phyloP scores from a whole-genome alignment of 768 basidiomycete genomes.

The Naganishia randhawae region DNA sequence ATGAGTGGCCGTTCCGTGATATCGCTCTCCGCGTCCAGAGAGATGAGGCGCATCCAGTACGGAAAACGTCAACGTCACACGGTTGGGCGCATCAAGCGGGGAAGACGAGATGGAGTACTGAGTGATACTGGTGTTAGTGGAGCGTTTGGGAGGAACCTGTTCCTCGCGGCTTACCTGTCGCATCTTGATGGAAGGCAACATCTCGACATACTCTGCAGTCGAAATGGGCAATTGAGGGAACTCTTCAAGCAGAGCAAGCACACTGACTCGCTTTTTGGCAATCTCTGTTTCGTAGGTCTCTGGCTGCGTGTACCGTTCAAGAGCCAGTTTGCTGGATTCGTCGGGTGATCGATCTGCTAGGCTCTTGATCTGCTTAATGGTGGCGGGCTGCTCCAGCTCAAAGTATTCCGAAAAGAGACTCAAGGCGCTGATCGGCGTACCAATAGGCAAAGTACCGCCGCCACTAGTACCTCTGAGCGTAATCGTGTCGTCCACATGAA shows the following conservation, averaged over 20 bases:
- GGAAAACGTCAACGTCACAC: conserved; percentile 55
- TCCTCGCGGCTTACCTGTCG: conserved; percentile 42
- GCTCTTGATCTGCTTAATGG: conserved; percentile 52
- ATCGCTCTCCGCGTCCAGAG: conserved; percentile 48
- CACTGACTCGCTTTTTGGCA: conserved; percentile 51
- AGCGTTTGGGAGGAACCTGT: background rate
- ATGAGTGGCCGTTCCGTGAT: conserved; percentile 57
- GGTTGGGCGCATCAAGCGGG: conserved; percentile 54
- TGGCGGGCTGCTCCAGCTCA: conserved; percentile 57
- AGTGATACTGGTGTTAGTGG: background rate
- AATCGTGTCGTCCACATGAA: conserved; percentile 29
- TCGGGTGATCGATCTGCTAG: conserved; percentile 45
- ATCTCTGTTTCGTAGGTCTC: conserved; percentile 51
- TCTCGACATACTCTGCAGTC: conserved; percentile 52
- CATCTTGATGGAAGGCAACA: conserved; percentile 56
- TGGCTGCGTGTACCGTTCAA: conserved; percentile 44
- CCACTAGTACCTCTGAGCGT: conserved; percentile 51
- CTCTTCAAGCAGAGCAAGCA: conserved; percentile 54
- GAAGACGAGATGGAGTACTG: conserved; percentile 59
- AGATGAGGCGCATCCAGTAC: conserved; percentile 53
- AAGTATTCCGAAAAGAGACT: conserved; percentile 55
- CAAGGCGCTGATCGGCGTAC: conserved; percentile 51
- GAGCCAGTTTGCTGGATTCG: conserved; percentile 38
- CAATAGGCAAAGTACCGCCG: conserved; percentile 54
- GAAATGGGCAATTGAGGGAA: conserved; percentile 52